Evolutionary conservation across 2,329 filamentous ascomycete species (phyloP).

Genomic region (Verticillium nonalfalfae): DNA sequence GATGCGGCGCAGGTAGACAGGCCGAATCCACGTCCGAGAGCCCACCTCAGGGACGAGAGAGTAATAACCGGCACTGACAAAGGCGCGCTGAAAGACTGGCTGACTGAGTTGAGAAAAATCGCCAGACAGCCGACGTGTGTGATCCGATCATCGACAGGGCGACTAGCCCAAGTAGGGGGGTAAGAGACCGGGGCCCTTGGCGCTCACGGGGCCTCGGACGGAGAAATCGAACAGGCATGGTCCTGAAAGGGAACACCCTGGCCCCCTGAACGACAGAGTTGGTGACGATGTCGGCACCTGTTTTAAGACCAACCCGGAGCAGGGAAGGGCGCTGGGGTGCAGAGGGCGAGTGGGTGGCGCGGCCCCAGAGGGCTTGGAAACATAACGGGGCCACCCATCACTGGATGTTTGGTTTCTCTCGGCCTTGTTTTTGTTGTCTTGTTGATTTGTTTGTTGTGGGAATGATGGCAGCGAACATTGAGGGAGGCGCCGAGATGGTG

Average conservation of each 20-base stretch:
- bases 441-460: background rate
- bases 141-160: constrained; percentile 1
- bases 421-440: background rate
- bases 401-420: background rate
- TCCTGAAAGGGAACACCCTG: background rate
- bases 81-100: background rate
- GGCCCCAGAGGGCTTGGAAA: background rate
- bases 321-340: background rate
- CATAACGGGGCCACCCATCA: background rate
- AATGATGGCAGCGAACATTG: too few species aligned
- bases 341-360: background rate
- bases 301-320: background rate
- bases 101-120: background rate
- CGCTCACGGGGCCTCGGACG: background rate
- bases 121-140: background rate
- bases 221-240: background rate
- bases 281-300: background rate
- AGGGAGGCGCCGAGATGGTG: too few species aligned
- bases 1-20: background rate
- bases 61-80: background rate
- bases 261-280: background rate
- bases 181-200: background rate
- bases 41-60: background rate
- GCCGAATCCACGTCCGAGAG: background rate
- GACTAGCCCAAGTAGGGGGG: background rate